Evolutionary conservation across 345 rosid genomes (phyloP).

Genomic region (Eucalyptus grandis): DNA sequence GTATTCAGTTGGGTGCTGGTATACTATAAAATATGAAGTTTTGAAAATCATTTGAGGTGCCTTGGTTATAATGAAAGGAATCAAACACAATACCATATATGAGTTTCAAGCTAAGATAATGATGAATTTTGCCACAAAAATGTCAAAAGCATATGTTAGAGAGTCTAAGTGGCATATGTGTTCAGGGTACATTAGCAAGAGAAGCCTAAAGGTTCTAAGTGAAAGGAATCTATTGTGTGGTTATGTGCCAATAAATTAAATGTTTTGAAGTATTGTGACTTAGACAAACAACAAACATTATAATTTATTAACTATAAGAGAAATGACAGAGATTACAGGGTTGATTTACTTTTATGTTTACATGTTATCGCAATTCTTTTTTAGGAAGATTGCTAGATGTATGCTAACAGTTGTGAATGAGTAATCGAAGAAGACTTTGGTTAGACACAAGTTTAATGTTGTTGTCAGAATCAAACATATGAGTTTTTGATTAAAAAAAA

Average conservation of each 20-base stretch:
- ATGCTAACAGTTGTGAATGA: background rate
- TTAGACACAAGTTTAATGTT: background rate
- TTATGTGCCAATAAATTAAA: background rate
- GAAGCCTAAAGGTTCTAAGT: background rate
- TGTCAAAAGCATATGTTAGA: background rate
- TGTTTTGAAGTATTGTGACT: background rate
- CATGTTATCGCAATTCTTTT: background rate
- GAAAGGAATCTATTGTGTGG: no score
- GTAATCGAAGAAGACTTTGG: background rate
- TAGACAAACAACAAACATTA: no score
- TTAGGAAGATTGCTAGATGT: background rate
- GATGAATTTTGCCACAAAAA: background rate
- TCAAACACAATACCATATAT: background rate
- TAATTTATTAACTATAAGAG: background rate
- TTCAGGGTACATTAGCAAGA: background rate
- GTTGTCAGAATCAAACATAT: accelerated
- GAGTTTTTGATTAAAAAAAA: background rate
- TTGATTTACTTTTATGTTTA: background rate
- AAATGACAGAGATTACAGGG: accelerated
- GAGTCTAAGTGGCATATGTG: background rate
- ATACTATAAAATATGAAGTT: background rate
- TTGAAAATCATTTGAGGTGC: no score
- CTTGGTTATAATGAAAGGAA: background rate
- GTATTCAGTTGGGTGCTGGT: background rate
- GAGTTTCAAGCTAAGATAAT: background rate